These are phyloP conservation scores for Polysphondylium violaceum DNA, from an alignment of 78 protist genomes.

Conservation along the genomic window DNA sequence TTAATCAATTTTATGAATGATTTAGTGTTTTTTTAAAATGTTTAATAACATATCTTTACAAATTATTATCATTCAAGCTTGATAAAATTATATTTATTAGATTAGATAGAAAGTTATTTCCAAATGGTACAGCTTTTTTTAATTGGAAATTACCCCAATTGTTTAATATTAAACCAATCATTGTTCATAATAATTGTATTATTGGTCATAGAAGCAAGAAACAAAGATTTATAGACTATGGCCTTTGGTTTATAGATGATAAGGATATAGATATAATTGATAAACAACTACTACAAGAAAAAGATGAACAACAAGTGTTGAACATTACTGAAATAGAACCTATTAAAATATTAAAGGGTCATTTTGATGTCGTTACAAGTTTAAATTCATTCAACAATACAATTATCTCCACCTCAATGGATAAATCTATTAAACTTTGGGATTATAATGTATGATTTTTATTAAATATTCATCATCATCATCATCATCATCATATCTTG, in stretches of 20 bases:
- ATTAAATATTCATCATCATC: background rate
- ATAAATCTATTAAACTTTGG: slow-evolving; percentile 63
- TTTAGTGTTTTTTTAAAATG: too few relatives aligned
- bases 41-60: too few relatives aligned
- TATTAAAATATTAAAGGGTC: slow-evolving; percentile 11
- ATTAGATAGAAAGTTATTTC: slow-evolving; percentile 47
- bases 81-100: slow-evolving; percentile 9
- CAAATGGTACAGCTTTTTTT: slow-evolving; percentile 79
- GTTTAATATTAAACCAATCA: slow-evolving; percentile 16
- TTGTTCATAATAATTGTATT: slow-evolving; percentile 76
- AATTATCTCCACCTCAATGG: slow-evolving; percentile 39
- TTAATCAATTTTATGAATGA: too few relatives aligned
- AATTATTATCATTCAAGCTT: background rate
- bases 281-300: background rate
- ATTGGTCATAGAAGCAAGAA: slow-evolving; percentile 70
- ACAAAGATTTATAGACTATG: slow-evolving; percentile 70
- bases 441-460: background rate
- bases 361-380: slow-evolving; percentile 59
- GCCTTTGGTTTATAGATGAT: slow-evolving; percentile 38
- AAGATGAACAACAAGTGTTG: background rate
- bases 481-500: background rate
- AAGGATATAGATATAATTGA: background rate
- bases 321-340: background rate
- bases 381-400: background rate
- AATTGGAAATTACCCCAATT: slow-evolving; percentile 59